These are phyloP conservation scores for Citropsis articulata DNA, from an alignment of 345 rosid species.

Conservation along the genomic window DNA sequence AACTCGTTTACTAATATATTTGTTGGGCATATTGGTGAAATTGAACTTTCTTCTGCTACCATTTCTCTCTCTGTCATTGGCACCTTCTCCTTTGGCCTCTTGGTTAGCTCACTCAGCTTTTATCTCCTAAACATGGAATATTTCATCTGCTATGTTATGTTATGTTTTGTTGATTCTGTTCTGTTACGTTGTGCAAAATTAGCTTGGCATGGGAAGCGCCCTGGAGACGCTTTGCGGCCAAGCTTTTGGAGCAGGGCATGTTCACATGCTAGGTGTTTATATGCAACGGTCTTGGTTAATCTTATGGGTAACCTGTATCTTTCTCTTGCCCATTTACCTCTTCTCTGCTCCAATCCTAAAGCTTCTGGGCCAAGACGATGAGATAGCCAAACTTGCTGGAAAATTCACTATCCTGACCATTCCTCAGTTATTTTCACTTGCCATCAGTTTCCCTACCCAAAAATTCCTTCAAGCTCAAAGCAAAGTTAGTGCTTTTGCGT, in stretches of 20 bases:
- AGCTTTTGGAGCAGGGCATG: constrained; percentile 86
- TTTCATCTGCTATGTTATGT: neutral
- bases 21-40: constrained; percentile 61
- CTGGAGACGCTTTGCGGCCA: constrained; percentile 87
- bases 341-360: constrained; percentile 63
- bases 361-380: constrained; percentile 55
- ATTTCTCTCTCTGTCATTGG: constrained; percentile 64
- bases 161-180: neutral
- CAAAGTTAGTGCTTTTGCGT: constrained; percentile 54
- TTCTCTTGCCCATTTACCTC: constrained; percentile 55
- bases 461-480: constrained; percentile 86
- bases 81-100: constrained; percentile 70
- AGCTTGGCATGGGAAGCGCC: constrained; percentile 97
- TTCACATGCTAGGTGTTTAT: constrained; percentile 65
- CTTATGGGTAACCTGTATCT: constrained; percentile 35
- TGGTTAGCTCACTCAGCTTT: constrained; percentile 32
- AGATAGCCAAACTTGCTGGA: constrained; percentile 58
- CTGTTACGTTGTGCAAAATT: neutral
- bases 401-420: constrained; percentile 43
- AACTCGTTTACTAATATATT: constrained; percentile 56
- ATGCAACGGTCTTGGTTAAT: constrained; percentile 85
- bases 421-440: constrained; percentile 69
- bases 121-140: neutral
- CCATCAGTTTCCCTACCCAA: constrained; percentile 56
- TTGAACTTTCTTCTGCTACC: constrained; percentile 68